Conservation (phyloP, 495 filamentous ascomycete species). For the Annulohypoxylon stygium region DNA sequence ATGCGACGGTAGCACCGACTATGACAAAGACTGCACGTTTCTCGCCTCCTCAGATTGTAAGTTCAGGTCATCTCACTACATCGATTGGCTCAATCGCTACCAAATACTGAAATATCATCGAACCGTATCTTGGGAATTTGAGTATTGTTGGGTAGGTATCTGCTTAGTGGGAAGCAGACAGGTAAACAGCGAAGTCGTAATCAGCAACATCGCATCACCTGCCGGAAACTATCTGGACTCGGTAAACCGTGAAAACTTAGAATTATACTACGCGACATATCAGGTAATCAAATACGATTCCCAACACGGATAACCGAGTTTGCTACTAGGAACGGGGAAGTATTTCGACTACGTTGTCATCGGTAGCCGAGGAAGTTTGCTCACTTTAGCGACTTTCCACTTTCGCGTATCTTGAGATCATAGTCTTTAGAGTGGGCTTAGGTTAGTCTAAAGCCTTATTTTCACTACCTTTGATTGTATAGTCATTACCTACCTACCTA, state of each 20-base stretch:
- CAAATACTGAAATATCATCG: not conserved
- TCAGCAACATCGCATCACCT: too few relatives aligned
- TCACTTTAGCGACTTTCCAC: not conserved
- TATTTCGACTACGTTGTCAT: not conserved
- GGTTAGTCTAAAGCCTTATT: too few relatives aligned
- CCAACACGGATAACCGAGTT: not conserved
- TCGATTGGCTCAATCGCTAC: not conserved
- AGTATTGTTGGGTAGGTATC: too few relatives aligned
- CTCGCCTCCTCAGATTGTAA: not conserved
- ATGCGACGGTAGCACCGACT: not conserved
- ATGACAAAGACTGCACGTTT: not conserved
- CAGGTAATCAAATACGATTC: too few relatives aligned
- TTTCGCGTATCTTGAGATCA: too few relatives aligned
- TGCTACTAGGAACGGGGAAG: not conserved
- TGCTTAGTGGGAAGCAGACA: too few relatives aligned
- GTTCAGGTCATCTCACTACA: too few relatives aligned
- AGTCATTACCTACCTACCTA: too few relatives aligned
- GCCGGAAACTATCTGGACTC: not conserved
- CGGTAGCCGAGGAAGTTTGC: not conserved
- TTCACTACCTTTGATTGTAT: too few relatives aligned
- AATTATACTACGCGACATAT: too few relatives aligned
- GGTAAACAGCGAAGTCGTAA: too few relatives aligned
- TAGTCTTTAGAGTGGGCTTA: not conserved
- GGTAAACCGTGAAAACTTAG: too few relatives aligned
- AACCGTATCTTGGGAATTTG: not conserved